phyloP scores from a whole-genome alignment of 1,284 basidiomycete genomes.

The Leucoagaricus sp. region DNA sequence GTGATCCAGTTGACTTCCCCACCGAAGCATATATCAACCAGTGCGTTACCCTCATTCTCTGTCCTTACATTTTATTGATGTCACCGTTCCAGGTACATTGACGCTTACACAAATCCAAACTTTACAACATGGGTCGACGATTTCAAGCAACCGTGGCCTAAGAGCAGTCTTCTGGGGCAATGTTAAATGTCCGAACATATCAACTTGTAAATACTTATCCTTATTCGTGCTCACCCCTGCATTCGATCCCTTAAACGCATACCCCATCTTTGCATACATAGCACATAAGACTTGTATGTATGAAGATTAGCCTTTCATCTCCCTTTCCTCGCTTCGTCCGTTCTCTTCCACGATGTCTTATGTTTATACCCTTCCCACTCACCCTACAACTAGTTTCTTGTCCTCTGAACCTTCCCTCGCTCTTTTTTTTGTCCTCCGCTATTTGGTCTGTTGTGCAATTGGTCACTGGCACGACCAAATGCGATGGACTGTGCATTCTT shows the following conservation, averaged over 20 bases:
- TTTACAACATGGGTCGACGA: conserved; percentile 61
- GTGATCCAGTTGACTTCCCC: conserved; percentile 79
- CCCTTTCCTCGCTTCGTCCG: not conserved
- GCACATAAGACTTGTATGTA: conserved; percentile 5
- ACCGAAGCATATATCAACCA: conserved; percentile 75
- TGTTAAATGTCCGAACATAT: conserved; percentile 34
- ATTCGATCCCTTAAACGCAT: not conserved
- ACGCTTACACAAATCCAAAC: conserved; percentile 57
- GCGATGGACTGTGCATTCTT: not conserved
- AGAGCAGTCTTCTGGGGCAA: conserved; percentile 52
- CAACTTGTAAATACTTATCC: not conserved
- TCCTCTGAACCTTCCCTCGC: not conserved
- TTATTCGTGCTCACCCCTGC: not conserved
- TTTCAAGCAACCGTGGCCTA: conserved; percentile 62
- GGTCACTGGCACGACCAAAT: not conserved
- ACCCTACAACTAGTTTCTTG: too few relatives aligned
- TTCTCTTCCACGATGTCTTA: not conserved
- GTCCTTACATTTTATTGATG: not conserved
- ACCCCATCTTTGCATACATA: conserved; percentile 2
- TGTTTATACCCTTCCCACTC: conserved; percentile 4
- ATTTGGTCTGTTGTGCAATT: not conserved
- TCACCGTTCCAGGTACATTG: conserved; percentile 38
- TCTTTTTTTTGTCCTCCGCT: not conserved
- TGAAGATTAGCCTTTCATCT: conserved; percentile 4
- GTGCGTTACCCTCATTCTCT: conserved; percentile 39